Base-by-base conservation (phyloP, 2,329 filamentous ascomycete genomes). In the Acrodontium crateriforme region DNA sequence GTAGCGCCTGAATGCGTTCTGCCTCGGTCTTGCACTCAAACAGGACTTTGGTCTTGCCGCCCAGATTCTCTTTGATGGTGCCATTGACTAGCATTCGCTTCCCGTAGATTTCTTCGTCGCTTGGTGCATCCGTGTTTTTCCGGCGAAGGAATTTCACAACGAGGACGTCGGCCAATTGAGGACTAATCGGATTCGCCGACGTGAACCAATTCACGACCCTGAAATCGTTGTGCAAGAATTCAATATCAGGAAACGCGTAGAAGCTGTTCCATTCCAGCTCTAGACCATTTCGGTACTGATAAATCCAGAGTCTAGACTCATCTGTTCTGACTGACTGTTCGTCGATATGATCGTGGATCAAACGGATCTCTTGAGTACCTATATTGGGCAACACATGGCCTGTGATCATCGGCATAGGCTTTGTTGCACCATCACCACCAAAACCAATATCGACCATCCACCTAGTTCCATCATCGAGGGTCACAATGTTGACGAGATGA, bases 191-290 rank as follows among this genome's bases (percentile, higher is more conserved):
- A 46, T 77, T 74, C 42, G 61, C 67, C 32, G 59, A 67, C 1
- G 66, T 69, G 22, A 46, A 65, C 40, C 58, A 67, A 49, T 71
- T 79, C 56, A 74, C 57, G 2, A 74, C 54, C 11, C 58, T 58
- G 41, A 71, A 79, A 47, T 80, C 75, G 14, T 54, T 47, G 3
- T 60, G 62, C 16, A 69, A 46, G 45, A 76, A 78, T 49, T 79
- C 74, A 9, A 65, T 53, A 11, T 78, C 70, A 2, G 63, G 62
- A 47, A 82, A 84, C 30, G 63, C 67, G 47, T 80, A 81, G 32
- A 62, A 67, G 2, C 66, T 55, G 18, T 64, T 58, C 69, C 74
- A 84, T 2, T 59, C 56, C 25, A 52, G 55, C 1, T 62, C 53
- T 0, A 50, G 24, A 12, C 35, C 27, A 19, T 45, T 45, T 36